Conservation (phyloP, 495 filamentous ascomycete species). For the Rhizodiscina lignyota region DNA sequence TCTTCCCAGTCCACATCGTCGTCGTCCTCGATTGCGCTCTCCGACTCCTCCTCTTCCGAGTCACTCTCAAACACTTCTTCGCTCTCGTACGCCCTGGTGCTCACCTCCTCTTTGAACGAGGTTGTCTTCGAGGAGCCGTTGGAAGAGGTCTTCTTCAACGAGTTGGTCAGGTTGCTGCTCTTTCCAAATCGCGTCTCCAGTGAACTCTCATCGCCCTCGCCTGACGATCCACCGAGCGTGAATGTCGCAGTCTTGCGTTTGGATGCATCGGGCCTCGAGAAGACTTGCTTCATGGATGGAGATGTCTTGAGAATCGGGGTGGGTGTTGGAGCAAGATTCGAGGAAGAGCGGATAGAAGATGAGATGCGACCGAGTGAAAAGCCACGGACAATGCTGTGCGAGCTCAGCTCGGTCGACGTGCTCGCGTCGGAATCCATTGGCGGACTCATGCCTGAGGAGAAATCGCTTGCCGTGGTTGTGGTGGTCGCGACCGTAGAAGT, state of each 20-base stretch:
- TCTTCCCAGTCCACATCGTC: conserved; percentile 93
- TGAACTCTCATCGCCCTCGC: conserved; percentile 66
- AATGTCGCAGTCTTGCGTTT: conserved; percentile 56
- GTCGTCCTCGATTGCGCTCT: conserved; percentile 36
- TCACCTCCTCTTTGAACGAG: conserved; percentile 69
- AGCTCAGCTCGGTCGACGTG: conserved; percentile 32
- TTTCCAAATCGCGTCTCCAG: conserved; percentile 42
- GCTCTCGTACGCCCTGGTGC: conserved; percentile 41
- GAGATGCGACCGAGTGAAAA: conserved; percentile 70
- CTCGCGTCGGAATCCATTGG: conserved; percentile 16
- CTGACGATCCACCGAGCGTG: conserved; percentile 64
- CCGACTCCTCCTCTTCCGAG: conserved; percentile 32
- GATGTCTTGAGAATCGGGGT: conserved; percentile 27
- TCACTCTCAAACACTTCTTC: conserved; percentile 61
- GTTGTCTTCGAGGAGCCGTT: conserved; percentile 63
- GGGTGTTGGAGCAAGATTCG: conserved; percentile 31
- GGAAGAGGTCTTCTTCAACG: conserved; percentile 26
- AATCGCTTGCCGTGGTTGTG: conserved; percentile 5
- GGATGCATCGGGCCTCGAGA: too few species aligned
- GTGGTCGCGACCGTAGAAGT: conserved; percentile 21
- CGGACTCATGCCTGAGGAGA: conserved; percentile 11
- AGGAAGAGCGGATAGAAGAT: conserved; percentile 50
- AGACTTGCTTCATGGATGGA: too few species aligned
- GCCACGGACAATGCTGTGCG: conserved; percentile 67
- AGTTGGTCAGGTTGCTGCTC: conserved; percentile 37